Percentiles rank a stretch among this genome's conserved stretches.
Evolutionary conservation across 768 basidiomycete species (phyloP).

Genomic region (Naganishia kalamii): DNA sequence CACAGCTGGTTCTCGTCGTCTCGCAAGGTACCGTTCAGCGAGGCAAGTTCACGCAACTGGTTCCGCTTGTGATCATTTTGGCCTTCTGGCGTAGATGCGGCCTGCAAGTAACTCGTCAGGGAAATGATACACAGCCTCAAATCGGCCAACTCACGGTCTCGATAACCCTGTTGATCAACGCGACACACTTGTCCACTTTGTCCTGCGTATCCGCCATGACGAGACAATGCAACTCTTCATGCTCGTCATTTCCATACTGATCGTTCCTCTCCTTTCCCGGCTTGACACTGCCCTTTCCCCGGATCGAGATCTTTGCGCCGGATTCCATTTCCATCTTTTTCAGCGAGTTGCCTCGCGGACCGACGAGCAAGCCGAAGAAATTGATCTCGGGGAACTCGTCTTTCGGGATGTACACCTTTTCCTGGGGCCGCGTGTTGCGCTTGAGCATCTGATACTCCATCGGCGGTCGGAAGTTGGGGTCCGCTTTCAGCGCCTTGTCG

Average conservation of each 20-base stretch:
- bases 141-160: conserved; percentile 67
- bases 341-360: conserved; percentile 95
- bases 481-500: conserved; percentile 92
- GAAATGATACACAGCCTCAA: background rate
- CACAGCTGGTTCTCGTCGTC: conserved; percentile 99
- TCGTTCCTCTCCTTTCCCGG: conserved; percentile 96
- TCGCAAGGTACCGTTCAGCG: conserved; percentile 94
- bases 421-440: conserved; percentile 76
- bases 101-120: conserved; percentile 52
- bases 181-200: conserved; percentile 84
- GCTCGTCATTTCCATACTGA: conserved; percentile 90
- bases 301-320: conserved; percentile 96
- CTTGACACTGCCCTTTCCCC: conserved; percentile 97
- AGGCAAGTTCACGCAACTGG: conserved; percentile 94
- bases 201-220: conserved; percentile 87
- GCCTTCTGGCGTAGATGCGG: conserved; percentile 96
- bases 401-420: conserved; percentile 98
- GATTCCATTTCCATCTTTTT: conserved; percentile 99
- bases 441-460: conserved; percentile 94
- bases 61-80: conserved; percentile 99
- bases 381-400: conserved; percentile 99
- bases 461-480: conserved; percentile 95
- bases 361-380: conserved; percentile 96
- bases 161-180: conserved; percentile 93
- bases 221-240: conserved; percentile 97